Conservation (phyloP, 1,284 basidiomycete genomes). For the Ceratobasidium papillatum region DNA sequence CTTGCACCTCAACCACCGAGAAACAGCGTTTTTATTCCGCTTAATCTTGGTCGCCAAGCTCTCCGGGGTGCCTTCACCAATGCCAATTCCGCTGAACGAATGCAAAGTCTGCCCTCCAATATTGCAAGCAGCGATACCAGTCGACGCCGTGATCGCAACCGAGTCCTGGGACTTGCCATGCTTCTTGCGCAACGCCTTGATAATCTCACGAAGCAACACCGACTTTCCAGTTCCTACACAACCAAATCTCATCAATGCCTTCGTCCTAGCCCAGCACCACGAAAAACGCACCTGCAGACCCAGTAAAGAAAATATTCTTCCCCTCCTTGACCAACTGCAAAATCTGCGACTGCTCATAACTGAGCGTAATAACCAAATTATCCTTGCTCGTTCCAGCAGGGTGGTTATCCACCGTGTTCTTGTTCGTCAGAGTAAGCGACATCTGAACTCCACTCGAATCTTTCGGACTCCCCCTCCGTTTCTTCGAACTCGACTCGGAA, state of each 20-base stretch:
- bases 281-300: conserved; percentile 82
- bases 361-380: conserved; percentile 59
- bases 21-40: conserved; percentile 51
- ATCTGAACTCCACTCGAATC: conserved; percentile 23
- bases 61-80: conserved; percentile 55
- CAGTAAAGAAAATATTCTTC: conserved; percentile 94
- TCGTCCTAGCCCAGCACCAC: too few relatives aligned
- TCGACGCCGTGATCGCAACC: conserved; percentile 62
- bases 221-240: conserved; percentile 65
- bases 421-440: conserved; percentile 21
- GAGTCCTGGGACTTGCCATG: conserved; percentile 58
- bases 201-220: conserved; percentile 64
- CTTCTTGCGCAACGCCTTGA: conserved; percentile 62
- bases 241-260: background rate
- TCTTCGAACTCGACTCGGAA: conserved; percentile 15
- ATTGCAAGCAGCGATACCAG: conserved; percentile 69
- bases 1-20: conserved; percentile 62
- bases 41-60: conserved; percentile 55
- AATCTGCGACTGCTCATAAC: conserved; percentile 84
- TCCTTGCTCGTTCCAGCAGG: conserved; percentile 45
- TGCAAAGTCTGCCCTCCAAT: conserved; percentile 69
- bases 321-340: conserved; percentile 76
- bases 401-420: conserved; percentile 15
- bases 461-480: conserved; percentile 2
- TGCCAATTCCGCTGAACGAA: conserved; percentile 63